A percentile compares a stretch with the other conserved stretches of the same genome.
Conservation (phyloP, 257 asterid genomes). For the Scutellaria baicalensis region DNA sequence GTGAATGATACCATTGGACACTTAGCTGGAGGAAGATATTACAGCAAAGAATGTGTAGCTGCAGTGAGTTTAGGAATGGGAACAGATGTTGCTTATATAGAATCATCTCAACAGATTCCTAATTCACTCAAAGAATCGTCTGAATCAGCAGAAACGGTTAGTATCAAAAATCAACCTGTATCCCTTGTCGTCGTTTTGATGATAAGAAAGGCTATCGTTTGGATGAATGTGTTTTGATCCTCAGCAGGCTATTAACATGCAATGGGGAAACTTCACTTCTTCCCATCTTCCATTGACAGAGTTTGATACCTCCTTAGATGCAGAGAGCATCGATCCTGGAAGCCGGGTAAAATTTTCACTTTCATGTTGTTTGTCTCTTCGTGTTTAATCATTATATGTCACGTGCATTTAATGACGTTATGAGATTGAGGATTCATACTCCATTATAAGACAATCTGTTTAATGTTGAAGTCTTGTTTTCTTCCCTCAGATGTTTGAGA, state of each 20-base stretch:
- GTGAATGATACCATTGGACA: slow-evolving; percentile 65
- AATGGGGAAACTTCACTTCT: slow-evolving; percentile 67
- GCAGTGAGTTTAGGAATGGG: slow-evolving; percentile 70
- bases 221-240: neutral
- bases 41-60: slow-evolving; percentile 58
- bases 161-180: neutral
- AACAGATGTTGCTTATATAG: slow-evolving; percentile 55
- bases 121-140: slow-evolving; percentile 26
- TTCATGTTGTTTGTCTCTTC: too few relatives aligned
- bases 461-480: neutral
- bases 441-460: neutral
- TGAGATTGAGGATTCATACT: too few relatives aligned
- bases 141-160: slow-evolving; percentile 49
- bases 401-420: too few relatives aligned
- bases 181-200: neutral
- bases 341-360: slow-evolving; percentile 24
- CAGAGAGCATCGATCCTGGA: slow-evolving; percentile 55
- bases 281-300: slow-evolving; percentile 62
- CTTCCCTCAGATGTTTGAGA: slow-evolving; percentile 53
- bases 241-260: slow-evolving; percentile 58
- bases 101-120: slow-evolving; percentile 28
- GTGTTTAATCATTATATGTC: too few relatives aligned
- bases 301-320: slow-evolving; percentile 48
- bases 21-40: slow-evolving; percentile 82
- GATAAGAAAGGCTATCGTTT: neutral